These are phyloP conservation scores for Pestalotiopsis sp. DNA, from an alignment of 2,329 filamentous ascomycete species.

Conservation along the genomic window DNA sequence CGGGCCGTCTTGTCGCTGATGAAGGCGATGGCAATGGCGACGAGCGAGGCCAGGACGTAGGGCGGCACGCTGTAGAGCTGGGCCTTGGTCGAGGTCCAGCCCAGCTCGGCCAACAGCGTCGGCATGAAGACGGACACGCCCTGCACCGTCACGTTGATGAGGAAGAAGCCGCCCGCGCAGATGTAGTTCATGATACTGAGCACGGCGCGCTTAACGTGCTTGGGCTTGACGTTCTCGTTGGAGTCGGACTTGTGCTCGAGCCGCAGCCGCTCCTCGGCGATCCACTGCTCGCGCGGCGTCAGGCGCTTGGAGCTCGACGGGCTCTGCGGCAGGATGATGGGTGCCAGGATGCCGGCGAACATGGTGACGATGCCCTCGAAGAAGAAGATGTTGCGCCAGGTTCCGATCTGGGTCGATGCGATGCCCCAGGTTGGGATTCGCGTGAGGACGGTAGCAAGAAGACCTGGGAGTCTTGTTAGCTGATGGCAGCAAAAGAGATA, in stretches of 20 bases:
- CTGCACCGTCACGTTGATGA: constrained; percentile 64
- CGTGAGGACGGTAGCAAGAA: constrained; percentile 55
- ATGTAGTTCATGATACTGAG: constrained; percentile 62
- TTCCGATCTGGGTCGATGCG: constrained; percentile 43
- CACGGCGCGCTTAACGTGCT: constrained; percentile 54
- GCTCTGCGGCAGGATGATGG: constrained; percentile 53
- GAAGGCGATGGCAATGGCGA: constrained; percentile 42
- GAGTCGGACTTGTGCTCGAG: constrained; percentile 50
- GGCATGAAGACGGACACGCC: constrained; percentile 53
- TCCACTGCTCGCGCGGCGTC: constrained; percentile 54
- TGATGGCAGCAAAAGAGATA: background rate
- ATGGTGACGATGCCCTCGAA: constrained; percentile 62
- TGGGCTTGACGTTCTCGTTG: constrained; percentile 48
- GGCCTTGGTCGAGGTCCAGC: constrained; percentile 40
- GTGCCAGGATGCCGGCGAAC: constrained; percentile 48
- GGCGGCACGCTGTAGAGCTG: constrained; percentile 49
- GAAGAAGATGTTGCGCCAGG: constrained; percentile 65
- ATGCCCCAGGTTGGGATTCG: constrained; percentile 55
- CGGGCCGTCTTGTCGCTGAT: constrained; percentile 44
- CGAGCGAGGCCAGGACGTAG: constrained; percentile 43
- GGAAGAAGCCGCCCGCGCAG: constrained; percentile 60
- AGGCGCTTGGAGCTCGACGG: constrained; percentile 53
- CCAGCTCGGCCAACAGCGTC: constrained; percentile 47
- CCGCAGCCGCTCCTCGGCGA: constrained; percentile 54
- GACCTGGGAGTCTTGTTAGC: constrained; percentile 25